Base-by-base conservation (phyloP, 805 yeast species). In the Pichia rugopelliculosa region DNA sequence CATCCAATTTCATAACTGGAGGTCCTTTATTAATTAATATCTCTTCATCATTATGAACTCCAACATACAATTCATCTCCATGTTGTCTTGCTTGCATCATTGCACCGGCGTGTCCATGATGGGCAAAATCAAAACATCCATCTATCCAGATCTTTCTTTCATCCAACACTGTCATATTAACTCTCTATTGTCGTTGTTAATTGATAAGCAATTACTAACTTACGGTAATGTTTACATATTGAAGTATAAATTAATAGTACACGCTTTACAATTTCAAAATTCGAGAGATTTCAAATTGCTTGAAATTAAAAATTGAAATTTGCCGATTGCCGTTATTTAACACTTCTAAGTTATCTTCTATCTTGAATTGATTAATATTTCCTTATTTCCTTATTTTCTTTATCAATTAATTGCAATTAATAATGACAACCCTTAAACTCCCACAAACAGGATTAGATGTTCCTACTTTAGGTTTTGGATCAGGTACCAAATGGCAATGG, bases 101-200 rank as follows among this genome's bases (percentile, higher is more conserved):
- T 20, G 98, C 99, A 26, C 97, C 97, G 3, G 97, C 95, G 59
- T 93, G 99, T 65, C 95, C 98, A 60, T 93, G 98, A 64, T 93
- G 99, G 38, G 96, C 87, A 68, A 93, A 93, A 65, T 93, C 99
- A 67, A 93, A 93, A 63, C 99, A 93, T 0, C 99, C 99, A 64
- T 93, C 99, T 25, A 93, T 80, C 99, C 99, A 93, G 50, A 91
- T 84, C 44, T 84, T 68, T 42, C 71, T 59, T 36, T 73, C 60
- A 12, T 42, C 34, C 36, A 47, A 39, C 13, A 30, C 37, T 6
- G 44, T 36, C 40, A 37, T 36, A 15, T 12, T n/a, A n/a, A n/a
- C n/a, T n/a, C n/a, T n/a, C n/a, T n/a, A n/a, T n/a, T n/a, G n/a
- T n/a, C n/a, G n/a, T n/a, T n/a, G n/a, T n/a, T n/a, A n/a, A n/a